These are phyloP conservation scores for Phyllosticta ampelicida DNA, from an alignment of 2,329 filamentous ascomycete species.

Conservation along the genomic window DNA sequence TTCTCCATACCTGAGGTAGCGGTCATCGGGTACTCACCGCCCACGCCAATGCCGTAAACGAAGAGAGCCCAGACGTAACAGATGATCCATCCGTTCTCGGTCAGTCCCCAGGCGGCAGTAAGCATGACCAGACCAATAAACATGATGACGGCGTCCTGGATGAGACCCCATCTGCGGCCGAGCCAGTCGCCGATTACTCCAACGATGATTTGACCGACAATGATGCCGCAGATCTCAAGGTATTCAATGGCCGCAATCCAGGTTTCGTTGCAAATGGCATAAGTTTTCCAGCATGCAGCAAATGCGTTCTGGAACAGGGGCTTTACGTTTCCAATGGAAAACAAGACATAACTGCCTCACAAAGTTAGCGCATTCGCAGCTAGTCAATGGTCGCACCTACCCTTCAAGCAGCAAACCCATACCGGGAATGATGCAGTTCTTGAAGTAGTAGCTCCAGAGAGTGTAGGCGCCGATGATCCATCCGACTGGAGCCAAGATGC, in stretches of 20 bases:
- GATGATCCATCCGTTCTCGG: constrained; percentile 88
- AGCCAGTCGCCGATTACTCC: constrained; percentile 73
- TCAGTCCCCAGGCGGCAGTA: constrained; percentile 79
- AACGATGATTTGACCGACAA: constrained; percentile 81
- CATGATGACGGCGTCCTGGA: constrained; percentile 93
- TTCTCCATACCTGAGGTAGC: constrained; percentile 93
- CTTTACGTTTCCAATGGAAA: constrained; percentile 89
- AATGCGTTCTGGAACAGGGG: constrained; percentile 70
- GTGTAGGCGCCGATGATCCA: constrained; percentile 4
- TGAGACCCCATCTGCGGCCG: constrained; percentile 87
- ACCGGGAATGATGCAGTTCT: constrained; percentile 84
- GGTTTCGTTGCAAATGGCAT: constrained; percentile 58
- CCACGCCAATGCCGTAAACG: constrained; percentile 66
- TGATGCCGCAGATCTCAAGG: constrained; percentile 89
- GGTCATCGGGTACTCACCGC: constrained; percentile 93
- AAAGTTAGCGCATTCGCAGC: constrained; percentile 1
- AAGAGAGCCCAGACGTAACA: constrained; percentile 94
- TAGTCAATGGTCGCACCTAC: constrained; percentile 22
- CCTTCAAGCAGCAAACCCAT: constrained; percentile 86
- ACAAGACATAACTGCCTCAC: constrained; percentile 68
- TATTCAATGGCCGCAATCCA: constrained; percentile 84
- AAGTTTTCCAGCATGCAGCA: constrained; percentile 61
- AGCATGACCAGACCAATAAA: constrained; percentile 86
- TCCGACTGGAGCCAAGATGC: constrained; percentile 6
- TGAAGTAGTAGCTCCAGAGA: constrained; percentile 76